Base-by-base conservation (phyloP, 305 asterid species). In the Fraxinus sp. region DNA sequence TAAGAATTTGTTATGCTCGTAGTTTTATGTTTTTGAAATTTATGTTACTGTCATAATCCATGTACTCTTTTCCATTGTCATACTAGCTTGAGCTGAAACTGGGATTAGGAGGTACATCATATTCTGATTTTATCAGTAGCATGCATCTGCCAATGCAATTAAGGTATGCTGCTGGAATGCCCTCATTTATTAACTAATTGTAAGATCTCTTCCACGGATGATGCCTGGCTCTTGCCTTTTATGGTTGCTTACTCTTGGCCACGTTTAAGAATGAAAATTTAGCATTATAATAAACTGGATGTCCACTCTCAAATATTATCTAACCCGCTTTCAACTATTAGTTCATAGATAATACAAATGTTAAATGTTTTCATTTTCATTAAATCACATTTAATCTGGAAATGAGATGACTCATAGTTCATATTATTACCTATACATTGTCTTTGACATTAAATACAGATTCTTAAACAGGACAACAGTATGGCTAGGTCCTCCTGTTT, bases 131-230 rank as follows among this genome's bases (percentile, higher is more conserved):
- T 80, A 95, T 95, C 82, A 76, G 24, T 26, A 93, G 87, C 82
- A 84, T 94, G 97, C 99, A 95, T 90, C 93, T 95, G 37, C 98
- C 99, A 13, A 94, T 94, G 98, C 99, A 95, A 84, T 85, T 95
- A 88, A 94, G 99, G 99, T 95, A 85, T 78, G 89, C 36, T 79
- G 78, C 62, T 76, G 36, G 62, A 55, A 55, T 36, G 20, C 26
- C 79, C 2, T 73, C 76, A 36, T 78, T 11, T 52, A 36, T 76
- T 74, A 59, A 75, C 76, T 72, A 55, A 10, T 20, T 22, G 62
- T 68, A 57, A 70, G 85, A 79, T 80, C 70, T 62, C 18, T 9
- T 52, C 78, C 71, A 44, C 49, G 44, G 30, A 13, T 66, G 9
- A 52, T 55, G 52, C 1, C 52, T 18, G 74, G n/a, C 78, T 62